Evolutionary conservation across 192 early-diverging fungal genomes (phyloP), one percentile per base, ranked within the genome.

Genomic region (Gaertneriomyces sp.): DNA sequence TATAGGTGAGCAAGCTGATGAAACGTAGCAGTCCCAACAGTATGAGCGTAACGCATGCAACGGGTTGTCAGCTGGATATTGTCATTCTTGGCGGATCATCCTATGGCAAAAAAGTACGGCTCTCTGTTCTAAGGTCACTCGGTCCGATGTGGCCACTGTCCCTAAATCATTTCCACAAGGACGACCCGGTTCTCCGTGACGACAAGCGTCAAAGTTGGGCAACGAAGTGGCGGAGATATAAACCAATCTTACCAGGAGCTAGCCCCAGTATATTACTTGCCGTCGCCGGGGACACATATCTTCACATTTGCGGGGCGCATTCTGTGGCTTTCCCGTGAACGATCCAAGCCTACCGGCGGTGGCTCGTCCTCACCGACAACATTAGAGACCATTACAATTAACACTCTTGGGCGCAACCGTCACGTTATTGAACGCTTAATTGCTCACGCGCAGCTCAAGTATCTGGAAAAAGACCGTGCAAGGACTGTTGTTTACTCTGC

Each of bases 401-500:
- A 72, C n/a, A 80, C 77, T 9, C 59, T 85, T 49, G 83, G 81
- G 14, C 58, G 80, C 46, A 81, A 80, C 3, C 72, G 82, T 3
- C 45, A 70, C 25, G 39, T 83, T 0, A 61, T 89, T 8, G 79
- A 86, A 47, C 49, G 62, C 4, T 60, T 89, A 20, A 79, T 86
- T 12, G 41, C 69, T 49, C 83, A 87, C 52, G 78, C 87, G 0
- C 83, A 81, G 19, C 55, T 57, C n/a, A 69, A 74, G 39, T 87
- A 75, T 57, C 68, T 86, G 20, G 85, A 87, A 25, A 72, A 82
- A 5, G 88, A 89, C 60, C 50, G 80, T 19, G 68, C 76, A 6
- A 59, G 86, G 6, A 89, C 86, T 5, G 79, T 89, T 16, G 82
- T 89, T 6, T 88, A 81, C 58, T 78, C 82, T 11, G 84, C 79